phyloP scores from a whole-genome alignment of 805 yeast species.

The Candida railenensis region DNA sequence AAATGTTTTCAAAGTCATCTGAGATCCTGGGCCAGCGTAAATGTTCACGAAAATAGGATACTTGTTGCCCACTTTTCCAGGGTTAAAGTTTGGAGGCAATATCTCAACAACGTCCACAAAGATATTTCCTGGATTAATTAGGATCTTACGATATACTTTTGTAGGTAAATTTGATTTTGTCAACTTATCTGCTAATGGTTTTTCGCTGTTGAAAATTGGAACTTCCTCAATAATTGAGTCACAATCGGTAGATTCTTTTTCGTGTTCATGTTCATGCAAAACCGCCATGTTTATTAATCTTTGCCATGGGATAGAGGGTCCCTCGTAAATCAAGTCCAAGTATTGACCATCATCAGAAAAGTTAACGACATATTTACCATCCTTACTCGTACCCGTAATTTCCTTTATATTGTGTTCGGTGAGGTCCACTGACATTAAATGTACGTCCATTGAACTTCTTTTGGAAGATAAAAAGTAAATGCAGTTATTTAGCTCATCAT shows the following conservation, averaged over 20 bases:
- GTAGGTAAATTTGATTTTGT: slow-evolving; percentile 48
- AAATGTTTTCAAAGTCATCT: slow-evolving; percentile 49
- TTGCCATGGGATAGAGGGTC: slow-evolving; percentile 82
- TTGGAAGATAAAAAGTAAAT: slow-evolving; percentile 69
- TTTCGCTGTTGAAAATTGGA: slow-evolving; percentile 17
- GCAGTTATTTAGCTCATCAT: slow-evolving; percentile 39
- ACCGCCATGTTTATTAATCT: slow-evolving; percentile 48
- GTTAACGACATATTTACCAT: slow-evolving; percentile 64
- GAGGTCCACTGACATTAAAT: slow-evolving; percentile 66
- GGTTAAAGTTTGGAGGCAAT: slow-evolving; percentile 56
- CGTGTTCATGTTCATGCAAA: slow-evolving; percentile 13
- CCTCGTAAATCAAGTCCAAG: slow-evolving; percentile 62
- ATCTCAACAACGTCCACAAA: slow-evolving; percentile 56
- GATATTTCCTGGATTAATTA: slow-evolving; percentile 28
- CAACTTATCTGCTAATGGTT: slow-evolving; percentile 16
- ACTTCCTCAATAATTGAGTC: slow-evolving; percentile 13
- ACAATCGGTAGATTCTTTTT: background rate
- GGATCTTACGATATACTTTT: slow-evolving; percentile 35
- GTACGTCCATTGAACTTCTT: slow-evolving; percentile 77
- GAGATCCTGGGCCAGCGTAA: slow-evolving; percentile 84
- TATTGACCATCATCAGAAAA: slow-evolving; percentile 76
- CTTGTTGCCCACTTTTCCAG: slow-evolving; percentile 25
- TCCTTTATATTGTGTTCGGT: slow-evolving; percentile 30
- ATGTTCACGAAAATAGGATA: slow-evolving; percentile 68
- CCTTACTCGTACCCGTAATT: slow-evolving; percentile 49